Evolutionary conservation across 139 green algal genomes (phyloP), one percentile per base, ranked within the genome.

Genomic region (Nannochloris sp.): DNA sequence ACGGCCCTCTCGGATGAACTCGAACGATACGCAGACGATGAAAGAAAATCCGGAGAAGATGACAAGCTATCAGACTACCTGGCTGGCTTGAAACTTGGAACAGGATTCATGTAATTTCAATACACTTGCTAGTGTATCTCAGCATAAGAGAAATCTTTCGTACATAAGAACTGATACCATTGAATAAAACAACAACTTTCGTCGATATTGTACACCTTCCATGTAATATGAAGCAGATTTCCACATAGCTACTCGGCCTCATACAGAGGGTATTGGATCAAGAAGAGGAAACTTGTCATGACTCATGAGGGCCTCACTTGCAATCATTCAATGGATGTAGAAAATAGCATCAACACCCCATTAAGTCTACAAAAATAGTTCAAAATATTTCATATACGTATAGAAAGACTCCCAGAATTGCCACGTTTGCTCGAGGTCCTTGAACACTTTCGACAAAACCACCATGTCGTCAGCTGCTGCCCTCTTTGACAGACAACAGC

Each of bases 71-170:
- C 46, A 1, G n/a, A 21, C n/a, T 70, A 67, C 54, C 54, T 70
- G 4, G 55, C 62, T 59, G 62, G 69, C 27, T 53, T 69, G 51
- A 37, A 49, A 29, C 69, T 75, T 43, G 69, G 69, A 14, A 75
- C 69, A 27, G 69, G 69, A 46, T 75, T 75, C 36, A 59, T 25
- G 68, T 60, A 18, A 58, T 18, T 2, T 23, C 23, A 58, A 7
- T 8, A 58, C 50, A 58, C 50, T 34, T 7, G n/a, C 5, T 1
- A 19, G 21, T 18, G n/a, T 9, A 53, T 53, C 16, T 53, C n/a
- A 53, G n/a, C 6, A 53, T 1, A 53, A 53, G 27, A 29, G 27
- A 29, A 29, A 29, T 29, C 46, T 25, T 25, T 9, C 11, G 18
- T 4, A 53, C 46, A 53, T 53, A 53, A 25, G n/a, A 25, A 53